A percentile compares a stretch with the other conserved stretches of the same genome.
Evolutionary conservation across 116 monocot species (phyloP).

Genomic region (Cymodocea nodosa): DNA sequence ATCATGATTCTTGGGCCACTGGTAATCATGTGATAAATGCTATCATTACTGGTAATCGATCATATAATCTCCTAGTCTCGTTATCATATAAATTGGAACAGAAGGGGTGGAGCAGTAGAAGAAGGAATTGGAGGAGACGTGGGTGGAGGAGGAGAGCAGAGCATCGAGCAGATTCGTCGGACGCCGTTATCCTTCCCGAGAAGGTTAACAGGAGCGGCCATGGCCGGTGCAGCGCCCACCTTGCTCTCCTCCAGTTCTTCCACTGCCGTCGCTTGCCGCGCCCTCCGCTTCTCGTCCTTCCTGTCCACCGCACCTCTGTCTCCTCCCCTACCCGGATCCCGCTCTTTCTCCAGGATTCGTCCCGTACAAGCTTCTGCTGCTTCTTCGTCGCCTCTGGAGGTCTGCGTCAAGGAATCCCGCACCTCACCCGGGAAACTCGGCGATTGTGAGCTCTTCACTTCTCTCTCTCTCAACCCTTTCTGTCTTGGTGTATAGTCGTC

Average conservation of each 20-base stretch:
- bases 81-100: too few species aligned
- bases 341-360: background rate
- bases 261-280: background rate
- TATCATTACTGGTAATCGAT: too few species aligned
- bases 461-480: background rate
- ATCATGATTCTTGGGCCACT: too few species aligned
- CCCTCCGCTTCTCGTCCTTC: slow-evolving; percentile 1
- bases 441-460: slow-evolving; percentile 17
- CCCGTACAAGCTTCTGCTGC: background rate
- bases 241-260: background rate
- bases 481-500: background rate
- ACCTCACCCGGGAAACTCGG: slow-evolving; percentile 21
- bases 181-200: too few species aligned
- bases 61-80: too few species aligned
- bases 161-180: too few species aligned
- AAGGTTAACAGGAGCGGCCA: background rate
- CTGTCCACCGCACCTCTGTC: background rate
- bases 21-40: too few species aligned
- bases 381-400: slow-evolving; percentile 18
- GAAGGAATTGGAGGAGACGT: too few species aligned
- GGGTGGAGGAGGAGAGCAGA: too few species aligned
- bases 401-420: slow-evolving; percentile 33
- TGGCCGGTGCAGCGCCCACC: background rate
- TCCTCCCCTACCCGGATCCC: too few species aligned
- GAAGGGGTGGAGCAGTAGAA: too few species aligned